These are phyloP conservation scores for Crucihimalaya himalaica DNA, from an alignment of 345 rosid species.

Conservation along the genomic window DNA sequence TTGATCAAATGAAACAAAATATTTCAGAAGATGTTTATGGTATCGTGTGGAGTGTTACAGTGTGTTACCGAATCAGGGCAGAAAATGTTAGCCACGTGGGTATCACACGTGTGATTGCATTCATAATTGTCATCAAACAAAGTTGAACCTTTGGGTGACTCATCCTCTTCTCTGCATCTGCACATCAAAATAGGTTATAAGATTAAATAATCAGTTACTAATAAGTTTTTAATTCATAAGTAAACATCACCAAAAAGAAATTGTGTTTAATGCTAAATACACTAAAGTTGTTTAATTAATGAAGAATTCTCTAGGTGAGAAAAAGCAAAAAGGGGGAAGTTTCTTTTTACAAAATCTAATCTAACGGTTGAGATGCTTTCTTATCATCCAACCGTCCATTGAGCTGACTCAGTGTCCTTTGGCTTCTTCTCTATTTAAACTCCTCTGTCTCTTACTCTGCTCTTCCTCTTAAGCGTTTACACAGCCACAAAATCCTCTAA, in stretches of 20 bases:
- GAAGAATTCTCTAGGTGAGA: slow-evolving; percentile 20
- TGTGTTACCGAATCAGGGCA: slow-evolving; percentile 11
- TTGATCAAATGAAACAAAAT: neutral
- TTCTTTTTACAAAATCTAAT: neutral
- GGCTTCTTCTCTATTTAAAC: slow-evolving; percentile 37
- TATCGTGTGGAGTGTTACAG: neutral
- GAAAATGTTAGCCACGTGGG: slow-evolving; percentile 28
- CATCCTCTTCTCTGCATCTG: slow-evolving; percentile 24
- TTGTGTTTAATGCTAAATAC: neutral
- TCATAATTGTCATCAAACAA: slow-evolving; percentile 11
- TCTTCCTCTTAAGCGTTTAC: slow-evolving; percentile 27
- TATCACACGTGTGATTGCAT: slow-evolving; percentile 31
- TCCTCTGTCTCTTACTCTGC: slow-evolving; percentile 19
- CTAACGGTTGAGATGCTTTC: slow-evolving; percentile 20
- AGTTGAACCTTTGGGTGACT: slow-evolving; percentile 17
- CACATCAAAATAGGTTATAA: neutral
- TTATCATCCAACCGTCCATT: slow-evolving; percentile 26
- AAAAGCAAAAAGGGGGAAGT: slow-evolving; percentile 12
- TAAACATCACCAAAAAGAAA: neutral
- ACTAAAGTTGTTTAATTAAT: slow-evolving; percentile 17
- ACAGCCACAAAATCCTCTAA: slow-evolving; percentile 26
- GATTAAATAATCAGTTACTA: neutral
- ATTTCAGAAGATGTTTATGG: neutral
- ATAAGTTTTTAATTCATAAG: neutral
- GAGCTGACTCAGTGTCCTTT: slow-evolving; percentile 23